phyloP scores from a whole-genome alignment of 2,329 filamentous ascomycete genomes.

The Triangularia setosa region DNA sequence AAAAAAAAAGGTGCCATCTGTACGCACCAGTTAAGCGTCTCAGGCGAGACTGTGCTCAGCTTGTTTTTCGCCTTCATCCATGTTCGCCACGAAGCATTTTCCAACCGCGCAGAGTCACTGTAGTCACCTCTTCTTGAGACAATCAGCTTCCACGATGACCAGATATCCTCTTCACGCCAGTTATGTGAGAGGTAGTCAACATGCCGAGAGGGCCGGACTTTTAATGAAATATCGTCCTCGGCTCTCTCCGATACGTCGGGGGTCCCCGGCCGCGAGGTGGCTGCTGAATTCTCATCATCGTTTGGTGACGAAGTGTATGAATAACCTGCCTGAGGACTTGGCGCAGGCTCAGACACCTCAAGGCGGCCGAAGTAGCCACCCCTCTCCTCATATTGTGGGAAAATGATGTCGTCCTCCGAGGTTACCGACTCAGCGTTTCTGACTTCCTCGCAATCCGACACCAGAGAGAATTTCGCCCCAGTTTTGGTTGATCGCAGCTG shows the following conservation, averaged over 20 bases:
- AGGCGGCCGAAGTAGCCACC: constrained; percentile 43
- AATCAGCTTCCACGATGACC: constrained; percentile 95
- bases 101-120: constrained; percentile 74
- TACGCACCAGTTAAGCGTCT: constrained; percentile 85
- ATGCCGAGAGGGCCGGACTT: constrained; percentile 73
- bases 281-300: constrained; percentile 48
- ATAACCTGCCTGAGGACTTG: constrained; percentile 47
- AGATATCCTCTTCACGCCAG: constrained; percentile 94
- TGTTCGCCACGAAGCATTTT: constrained; percentile 95
- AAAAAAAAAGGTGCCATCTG: neutral
- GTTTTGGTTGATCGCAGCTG: constrained; percentile 60
- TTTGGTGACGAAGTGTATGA: constrained; percentile 51
- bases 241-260: constrained; percentile 57
- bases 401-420: constrained; percentile 45
- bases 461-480: constrained; percentile 59
- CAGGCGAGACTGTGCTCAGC: constrained; percentile 81
- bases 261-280: constrained; percentile 54
- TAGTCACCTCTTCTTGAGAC: constrained; percentile 75
- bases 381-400: constrained; percentile 43
- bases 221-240: constrained; percentile 75
- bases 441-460: constrained; percentile 52
- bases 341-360: constrained; percentile 48
- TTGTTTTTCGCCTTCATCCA: constrained; percentile 93
- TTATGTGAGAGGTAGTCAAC: constrained; percentile 95
- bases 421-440: constrained; percentile 41